Evolutionary conservation across 2,329 filamentous ascomycete species (phyloP), one percentile per base, ranked within the genome.

Genomic region (Alternaria atra): DNA sequence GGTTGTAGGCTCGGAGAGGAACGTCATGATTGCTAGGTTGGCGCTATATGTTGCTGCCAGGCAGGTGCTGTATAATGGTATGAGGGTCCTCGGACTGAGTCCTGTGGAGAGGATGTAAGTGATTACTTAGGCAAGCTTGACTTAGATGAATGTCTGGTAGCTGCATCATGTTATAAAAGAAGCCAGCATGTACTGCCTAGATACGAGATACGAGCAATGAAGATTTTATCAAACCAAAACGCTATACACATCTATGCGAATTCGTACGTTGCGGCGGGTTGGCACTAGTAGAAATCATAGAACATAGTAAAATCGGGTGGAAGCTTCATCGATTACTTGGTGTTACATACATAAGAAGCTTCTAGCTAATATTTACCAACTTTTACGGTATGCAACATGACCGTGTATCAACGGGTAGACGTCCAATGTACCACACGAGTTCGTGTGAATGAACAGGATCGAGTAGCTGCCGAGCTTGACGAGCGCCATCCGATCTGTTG

Each of bases 11-110:
- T 91, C 89, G 63, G 91, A 94, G 79, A 83, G 82, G 30, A 89
- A 91, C 75, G 80, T 93, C 55, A 89, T 91, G 84, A 80, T 83
- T 71, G 90, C 91, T 27, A 85, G 92, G 68, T 63, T 76, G 66
- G 73, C 91, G 10, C 81, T 97, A 69, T 97, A 96, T 77, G 88
- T 90, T 68, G 84, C 90, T 3, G 90, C 91, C 6, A 86, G 90
- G 72, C 88, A 89, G 62, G 91, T 94, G 35, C 82, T 97, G 65
- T 85, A 86, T 72, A 97, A 95, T 78, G 93, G 91, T 63, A 96
- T 97, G 93, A 85, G 86, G 64, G 79, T 96, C 70, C 82, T 97
- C 66, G 93, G 93, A 2, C 81, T 97, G 76, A 89, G 84, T 54
- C 93, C 93, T 9, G 90, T 97, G 48, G 89, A 94, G 76, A 83